phyloP scores from a whole-genome alignment of 2,329 filamentous ascomycete genomes.

The Monosporascus sp. region DNA sequence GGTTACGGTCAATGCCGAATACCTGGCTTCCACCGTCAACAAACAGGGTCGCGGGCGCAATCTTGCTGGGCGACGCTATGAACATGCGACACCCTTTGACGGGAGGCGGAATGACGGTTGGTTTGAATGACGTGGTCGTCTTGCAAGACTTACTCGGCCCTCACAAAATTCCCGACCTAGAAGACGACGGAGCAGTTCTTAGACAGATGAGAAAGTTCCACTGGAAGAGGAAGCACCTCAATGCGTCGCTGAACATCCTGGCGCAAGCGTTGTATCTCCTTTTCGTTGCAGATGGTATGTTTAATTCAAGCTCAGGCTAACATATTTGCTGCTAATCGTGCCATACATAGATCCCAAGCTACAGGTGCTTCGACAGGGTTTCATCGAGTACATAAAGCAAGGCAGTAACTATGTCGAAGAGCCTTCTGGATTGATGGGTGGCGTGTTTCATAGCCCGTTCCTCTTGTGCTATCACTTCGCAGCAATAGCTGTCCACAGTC shows the following conservation, averaged over 20 bases:
- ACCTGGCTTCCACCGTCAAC: slow-evolving; percentile 58
- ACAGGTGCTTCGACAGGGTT: slow-evolving; percentile 57
- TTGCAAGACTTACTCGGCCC: slow-evolving; percentile 54
- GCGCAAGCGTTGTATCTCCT: slow-evolving; percentile 59
- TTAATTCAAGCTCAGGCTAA: too few relatives aligned
- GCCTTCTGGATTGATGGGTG: slow-evolving; percentile 56
- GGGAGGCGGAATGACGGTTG: slow-evolving; percentile 67
- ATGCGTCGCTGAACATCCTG: slow-evolving; percentile 64
- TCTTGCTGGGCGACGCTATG: slow-evolving; percentile 62
- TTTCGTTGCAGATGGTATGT: slow-evolving; percentile 49
- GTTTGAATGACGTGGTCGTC: slow-evolving; percentile 61
- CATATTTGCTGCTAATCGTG: too few relatives aligned
- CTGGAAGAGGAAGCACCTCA: slow-evolving; percentile 54
- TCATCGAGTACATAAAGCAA: slow-evolving; percentile 63
- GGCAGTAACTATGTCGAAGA: slow-evolving; percentile 54
- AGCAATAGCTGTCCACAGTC: slow-evolving; percentile 59
- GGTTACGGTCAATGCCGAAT: slow-evolving; percentile 56
- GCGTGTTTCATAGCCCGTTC: slow-evolving; percentile 52
- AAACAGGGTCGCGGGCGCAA: slow-evolving; percentile 56
- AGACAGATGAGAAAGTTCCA: slow-evolving; percentile 56
- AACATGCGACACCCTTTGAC: slow-evolving; percentile 71
- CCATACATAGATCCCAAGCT: slow-evolving; percentile 39
- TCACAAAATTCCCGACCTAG: slow-evolving; percentile 47
- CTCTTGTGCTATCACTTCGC: slow-evolving; percentile 65
- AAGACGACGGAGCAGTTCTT: slow-evolving; percentile 49